These are phyloP conservation scores for Diaporthe velutina DNA, from an alignment of 2,329 filamentous ascomycete species.

Conservation along the genomic window DNA sequence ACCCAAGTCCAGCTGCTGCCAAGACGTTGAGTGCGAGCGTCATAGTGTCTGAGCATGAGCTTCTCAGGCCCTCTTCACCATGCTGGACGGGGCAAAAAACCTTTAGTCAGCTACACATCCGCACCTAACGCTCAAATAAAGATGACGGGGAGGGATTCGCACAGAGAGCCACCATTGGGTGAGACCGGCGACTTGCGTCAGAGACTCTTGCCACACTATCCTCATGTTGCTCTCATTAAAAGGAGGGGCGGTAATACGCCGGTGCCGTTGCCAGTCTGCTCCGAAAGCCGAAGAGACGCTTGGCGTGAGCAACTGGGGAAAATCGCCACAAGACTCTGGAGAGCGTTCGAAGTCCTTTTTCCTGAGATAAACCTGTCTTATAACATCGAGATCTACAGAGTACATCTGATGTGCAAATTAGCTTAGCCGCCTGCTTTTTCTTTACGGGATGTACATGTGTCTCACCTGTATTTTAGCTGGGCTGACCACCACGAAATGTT, in stretches of 20 bases:
- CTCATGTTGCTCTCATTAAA: slow-evolving; percentile 33
- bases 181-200: neutral
- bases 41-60: slow-evolving; percentile 26
- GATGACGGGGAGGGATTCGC: neutral
- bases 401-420: neutral
- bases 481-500: neutral
- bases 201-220: slow-evolving; percentile 27
- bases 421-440: neutral
- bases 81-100: neutral
- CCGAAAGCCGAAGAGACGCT: slow-evolving; percentile 4
- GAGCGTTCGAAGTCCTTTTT: slow-evolving; percentile 18
- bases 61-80: neutral
- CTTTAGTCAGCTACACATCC: neutral
- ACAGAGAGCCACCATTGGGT: slow-evolving; percentile 18
- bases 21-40: slow-evolving; percentile 24
- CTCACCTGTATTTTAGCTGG: neutral
- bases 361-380: slow-evolving; percentile 18
- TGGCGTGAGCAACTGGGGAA: slow-evolving; percentile 1
- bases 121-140: rapidly evolving
- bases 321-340: neutral
- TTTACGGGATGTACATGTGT: too few species aligned
- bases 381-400: neutral
- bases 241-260: slow-evolving; percentile 29
- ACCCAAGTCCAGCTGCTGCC: slow-evolving; percentile 18
- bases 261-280: slow-evolving; percentile 25